Evolutionary conservation across 2,329 filamentous ascomycete species (phyloP).

Genomic region (Cladobotryum protrusum): DNA sequence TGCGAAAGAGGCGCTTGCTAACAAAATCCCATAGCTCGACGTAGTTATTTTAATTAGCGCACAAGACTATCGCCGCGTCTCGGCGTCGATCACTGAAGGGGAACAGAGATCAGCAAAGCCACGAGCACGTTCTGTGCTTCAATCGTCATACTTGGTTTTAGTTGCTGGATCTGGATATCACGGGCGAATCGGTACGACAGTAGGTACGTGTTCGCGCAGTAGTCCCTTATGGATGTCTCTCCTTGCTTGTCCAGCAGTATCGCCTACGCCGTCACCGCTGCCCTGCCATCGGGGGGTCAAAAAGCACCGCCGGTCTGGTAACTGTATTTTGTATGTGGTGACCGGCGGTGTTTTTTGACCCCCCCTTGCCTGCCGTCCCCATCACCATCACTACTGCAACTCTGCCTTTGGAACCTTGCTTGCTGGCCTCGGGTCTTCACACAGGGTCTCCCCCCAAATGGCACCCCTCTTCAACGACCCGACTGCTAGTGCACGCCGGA

Average conservation of each 20-base stretch:
- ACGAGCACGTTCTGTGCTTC: conserved; percentile 12
- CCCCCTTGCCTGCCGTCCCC: too few species aligned
- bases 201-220: conserved; percentile 12
- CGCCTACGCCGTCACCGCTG: neutral
- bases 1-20: too few species aligned
- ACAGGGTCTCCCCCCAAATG: neutral
- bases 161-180: conserved; percentile 9
- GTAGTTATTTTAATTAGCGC: conserved; percentile 13
- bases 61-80: conserved; percentile 11
- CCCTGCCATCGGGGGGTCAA: too few species aligned
- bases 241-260: conserved; percentile 2
- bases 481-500: neutral
- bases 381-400: conserved; percentile 4
- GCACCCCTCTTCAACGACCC: neutral
- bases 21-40: conserved; percentile 4
- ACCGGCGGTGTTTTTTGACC: too few species aligned
- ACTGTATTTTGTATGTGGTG: too few species aligned
- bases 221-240: conserved; percentile 3
- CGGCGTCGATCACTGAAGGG: conserved; percentile 12
- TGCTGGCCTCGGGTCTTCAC: neutral
- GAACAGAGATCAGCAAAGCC: conserved; percentile 12
- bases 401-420: too few species aligned
- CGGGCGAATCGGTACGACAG: conserved; percentile 10
- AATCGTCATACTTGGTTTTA: neutral
- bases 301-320: too few species aligned